A percentile compares a stretch with the other conserved stretches of the same genome.
phyloP scores from a whole-genome alignment of 75 land plant genomes.

The Selaginella tamariscina region DNA sequence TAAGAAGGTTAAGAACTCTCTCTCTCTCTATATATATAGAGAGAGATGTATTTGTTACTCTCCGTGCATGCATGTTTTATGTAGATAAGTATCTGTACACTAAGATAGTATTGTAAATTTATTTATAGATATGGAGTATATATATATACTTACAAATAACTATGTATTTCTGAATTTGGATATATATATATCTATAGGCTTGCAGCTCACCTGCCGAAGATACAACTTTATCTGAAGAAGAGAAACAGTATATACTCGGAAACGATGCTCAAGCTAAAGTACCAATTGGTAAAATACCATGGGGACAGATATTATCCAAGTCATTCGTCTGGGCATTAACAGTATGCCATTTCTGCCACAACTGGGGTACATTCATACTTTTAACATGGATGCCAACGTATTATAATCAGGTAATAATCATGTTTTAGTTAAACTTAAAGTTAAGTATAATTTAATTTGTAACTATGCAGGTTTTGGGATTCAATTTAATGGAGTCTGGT shows the following conservation, averaged over 20 bases:
- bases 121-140: too few relatives aligned
- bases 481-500: slow-evolving; percentile 90
- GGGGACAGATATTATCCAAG: slow-evolving; percentile 69
- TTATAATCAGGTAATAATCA: slow-evolving; percentile 75
- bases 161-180: too few relatives aligned
- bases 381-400: slow-evolving; percentile 99
- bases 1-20: too few relatives aligned
- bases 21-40: neutral
- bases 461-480: slow-evolving; percentile 63
- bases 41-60: neutral
- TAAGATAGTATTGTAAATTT: too few relatives aligned
- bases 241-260: slow-evolving; percentile 46
- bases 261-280: slow-evolving; percentile 32
- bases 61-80: neutral
- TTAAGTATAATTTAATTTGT: neutral
- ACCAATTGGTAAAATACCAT: slow-evolving; percentile 62
- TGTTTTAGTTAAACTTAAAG: neutral
- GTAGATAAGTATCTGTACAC: neutral
- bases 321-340: slow-evolving; percentile 97
- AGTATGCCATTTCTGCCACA: slow-evolving; percentile 83
- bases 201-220: slow-evolving; percentile 87
- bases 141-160: too few relatives aligned
- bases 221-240: slow-evolving; percentile 44
- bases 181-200: slow-evolving; percentile 54
- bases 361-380: slow-evolving; percentile 94